These are phyloP conservation scores for Xylariaceae sp. DNA, from an alignment of 2,329 filamentous ascomycete species.

Conservation along the genomic window DNA sequence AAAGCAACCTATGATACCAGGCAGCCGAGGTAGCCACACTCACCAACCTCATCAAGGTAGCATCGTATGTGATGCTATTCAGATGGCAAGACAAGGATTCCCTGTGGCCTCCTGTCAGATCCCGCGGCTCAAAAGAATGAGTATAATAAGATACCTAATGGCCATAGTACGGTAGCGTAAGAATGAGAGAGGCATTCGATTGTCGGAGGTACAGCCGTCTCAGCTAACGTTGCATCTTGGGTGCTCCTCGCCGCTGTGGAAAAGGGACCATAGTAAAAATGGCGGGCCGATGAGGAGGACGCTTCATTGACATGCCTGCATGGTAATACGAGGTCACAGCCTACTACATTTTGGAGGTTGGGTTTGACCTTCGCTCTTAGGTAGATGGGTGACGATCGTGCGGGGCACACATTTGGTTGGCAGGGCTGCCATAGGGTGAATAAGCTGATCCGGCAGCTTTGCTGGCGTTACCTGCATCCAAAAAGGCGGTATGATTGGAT, in stretches of 20 bases:
- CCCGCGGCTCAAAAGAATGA: no score
- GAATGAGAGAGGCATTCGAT: no score
- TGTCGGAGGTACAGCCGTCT: neutral
- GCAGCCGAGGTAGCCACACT: neutral
- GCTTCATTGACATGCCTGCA: constrained; percentile 21
- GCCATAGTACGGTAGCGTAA: no score
- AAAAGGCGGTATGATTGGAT: constrained; percentile 26
- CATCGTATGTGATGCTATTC: constrained; percentile 1
- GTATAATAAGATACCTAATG: no score
- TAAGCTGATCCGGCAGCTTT: neutral
- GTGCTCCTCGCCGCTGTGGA: constrained; percentile 3
- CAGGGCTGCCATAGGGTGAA: constrained; percentile 11
- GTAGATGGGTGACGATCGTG: constrained; percentile 30
- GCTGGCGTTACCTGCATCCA: neutral
- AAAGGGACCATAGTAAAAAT: constrained; percentile 10
- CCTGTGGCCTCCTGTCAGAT: no score
- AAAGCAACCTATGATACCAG: no score
- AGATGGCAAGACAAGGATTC: no score
- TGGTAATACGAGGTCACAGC: constrained; percentile 37
- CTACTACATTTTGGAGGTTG: constrained; percentile 22
- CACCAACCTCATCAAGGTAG: constrained; percentile 1
- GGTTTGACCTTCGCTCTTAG: constrained; percentile 24
- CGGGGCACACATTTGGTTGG: constrained; percentile 30
- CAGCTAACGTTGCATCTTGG: constrained; percentile 25
- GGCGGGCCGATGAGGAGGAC: constrained; percentile 20